Conservation (phyloP, 148 eudicot genomes). For the Amaranthus cruentus region DNA sequence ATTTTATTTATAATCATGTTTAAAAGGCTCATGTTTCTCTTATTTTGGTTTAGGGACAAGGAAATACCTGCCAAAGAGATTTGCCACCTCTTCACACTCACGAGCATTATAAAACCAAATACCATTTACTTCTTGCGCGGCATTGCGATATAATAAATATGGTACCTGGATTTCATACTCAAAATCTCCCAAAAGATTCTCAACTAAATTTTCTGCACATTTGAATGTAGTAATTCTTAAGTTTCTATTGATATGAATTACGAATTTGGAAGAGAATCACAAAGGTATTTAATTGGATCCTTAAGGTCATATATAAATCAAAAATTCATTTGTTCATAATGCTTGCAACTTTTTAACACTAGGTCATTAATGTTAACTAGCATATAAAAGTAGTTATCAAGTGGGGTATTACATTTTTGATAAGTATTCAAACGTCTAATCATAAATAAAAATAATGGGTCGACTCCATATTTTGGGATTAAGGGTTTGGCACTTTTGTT, state of each 20-base stretch:
- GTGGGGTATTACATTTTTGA: no score
- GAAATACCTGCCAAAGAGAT: conserved; percentile 75
- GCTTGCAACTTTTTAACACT: no score
- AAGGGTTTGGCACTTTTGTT: no score
- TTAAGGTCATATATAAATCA: no score
- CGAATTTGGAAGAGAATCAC: not conserved
- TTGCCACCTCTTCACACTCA: conserved; percentile 95
- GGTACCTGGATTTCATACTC: conserved; percentile 94
- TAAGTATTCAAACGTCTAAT: no score
- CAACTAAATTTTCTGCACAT: conserved; percentile 80
- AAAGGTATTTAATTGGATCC: not conserved
- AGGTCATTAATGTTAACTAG: no score
- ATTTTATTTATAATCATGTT: not conserved
- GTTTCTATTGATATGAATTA: not conserved
- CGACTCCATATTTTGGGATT: no score
- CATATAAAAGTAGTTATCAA: no score
- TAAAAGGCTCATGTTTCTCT: not conserved
- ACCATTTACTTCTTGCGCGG: conserved; percentile 95
- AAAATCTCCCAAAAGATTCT: conserved; percentile 90
- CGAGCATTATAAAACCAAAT: conserved; percentile 96
- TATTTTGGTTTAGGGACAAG: not conserved
- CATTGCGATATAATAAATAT: conserved; percentile 86
- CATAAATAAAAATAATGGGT: no score
- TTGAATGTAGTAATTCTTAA: conserved; percentile 2
- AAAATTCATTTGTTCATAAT: no score